Percentiles rank a stretch among this genome's conserved stretches.
Conservation (phyloP, 495 filamentous ascomycete species). For the Penicillium coffeae region DNA sequence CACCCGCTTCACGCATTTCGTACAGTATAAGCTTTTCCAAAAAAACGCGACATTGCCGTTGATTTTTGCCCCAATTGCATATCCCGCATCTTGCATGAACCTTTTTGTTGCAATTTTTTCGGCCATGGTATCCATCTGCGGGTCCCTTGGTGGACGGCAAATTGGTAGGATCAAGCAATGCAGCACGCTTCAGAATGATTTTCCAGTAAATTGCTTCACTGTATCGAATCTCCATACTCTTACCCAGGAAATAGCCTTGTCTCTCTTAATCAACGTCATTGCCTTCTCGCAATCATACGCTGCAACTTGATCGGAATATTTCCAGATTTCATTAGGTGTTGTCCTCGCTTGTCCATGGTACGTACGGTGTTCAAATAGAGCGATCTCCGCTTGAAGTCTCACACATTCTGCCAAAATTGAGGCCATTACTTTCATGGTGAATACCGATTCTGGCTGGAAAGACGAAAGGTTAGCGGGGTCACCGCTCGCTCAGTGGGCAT, state of each 20-base stretch:
- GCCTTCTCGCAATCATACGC: constrained; percentile 11
- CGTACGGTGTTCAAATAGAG: constrained; percentile 6
- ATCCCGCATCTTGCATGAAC: constrained; percentile 18
- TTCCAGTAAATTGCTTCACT: constrained; percentile 17
- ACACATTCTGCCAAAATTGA: constrained; percentile 8
- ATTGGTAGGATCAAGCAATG: constrained; percentile 11
- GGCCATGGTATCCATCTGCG: constrained; percentile 17
- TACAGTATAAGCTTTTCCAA: constrained; percentile 20
- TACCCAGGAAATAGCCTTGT: constrained; percentile 11
- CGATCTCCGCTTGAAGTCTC: constrained; percentile 7
- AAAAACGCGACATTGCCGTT: constrained; percentile 15
- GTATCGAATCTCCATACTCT: constrained; percentile 11
- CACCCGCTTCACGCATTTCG: constrained; percentile 15
- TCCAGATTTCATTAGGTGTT: constrained; percentile 6
- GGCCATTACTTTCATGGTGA: constrained; percentile 2
- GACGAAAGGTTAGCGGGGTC: not conserved
- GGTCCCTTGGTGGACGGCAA: constrained; percentile 18
- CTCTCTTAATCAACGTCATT: constrained; percentile 8
- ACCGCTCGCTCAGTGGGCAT: not conserved
- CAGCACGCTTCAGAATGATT: constrained; percentile 19
- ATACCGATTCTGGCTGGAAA: constrained; percentile 4
- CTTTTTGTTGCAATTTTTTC: constrained; percentile 19
- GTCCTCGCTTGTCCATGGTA: constrained; percentile 3
- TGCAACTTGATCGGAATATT: constrained; percentile 6
- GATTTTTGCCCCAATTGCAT: constrained; percentile 14